A percentile compares a stretch with the other conserved stretches of the same genome.
These are phyloP conservation scores for Xerocomus spinulosus DNA, from an alignment of 768 basidiomycete species.

Conservation along the genomic window DNA sequence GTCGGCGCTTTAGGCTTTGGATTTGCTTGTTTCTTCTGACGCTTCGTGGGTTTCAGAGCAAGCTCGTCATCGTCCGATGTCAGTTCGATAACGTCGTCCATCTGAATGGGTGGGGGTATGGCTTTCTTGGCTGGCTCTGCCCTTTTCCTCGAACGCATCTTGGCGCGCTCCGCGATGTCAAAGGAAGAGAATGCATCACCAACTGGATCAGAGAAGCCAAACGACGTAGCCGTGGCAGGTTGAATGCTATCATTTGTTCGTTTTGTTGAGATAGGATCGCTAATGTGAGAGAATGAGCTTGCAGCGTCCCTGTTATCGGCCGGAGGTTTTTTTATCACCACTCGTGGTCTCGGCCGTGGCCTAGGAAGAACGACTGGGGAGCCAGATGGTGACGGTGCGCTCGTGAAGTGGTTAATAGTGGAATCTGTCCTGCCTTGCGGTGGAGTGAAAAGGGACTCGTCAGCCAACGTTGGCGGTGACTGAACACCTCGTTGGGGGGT, in stretches of 20 bases:
- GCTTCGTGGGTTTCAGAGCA: constrained; percentile 27
- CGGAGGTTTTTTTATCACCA: constrained; percentile 18
- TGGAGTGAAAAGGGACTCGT: constrained; percentile 29
- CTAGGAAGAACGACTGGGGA: constrained; percentile 1
- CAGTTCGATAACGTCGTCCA: constrained; percentile 42
- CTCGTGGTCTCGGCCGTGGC: constrained; percentile 32
- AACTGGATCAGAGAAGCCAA: constrained; percentile 5
- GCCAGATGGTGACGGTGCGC: constrained; percentile 4
- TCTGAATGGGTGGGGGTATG: constrained; percentile 1
- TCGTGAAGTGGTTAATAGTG: constrained; percentile 15
- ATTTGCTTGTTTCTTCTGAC: constrained; percentile 29
- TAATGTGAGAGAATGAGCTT: constrained; percentile 21
- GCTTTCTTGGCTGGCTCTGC: constrained; percentile 17
- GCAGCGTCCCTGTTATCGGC: neutral
- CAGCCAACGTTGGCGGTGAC: constrained; percentile 2
- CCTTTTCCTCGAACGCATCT: constrained; percentile 45
- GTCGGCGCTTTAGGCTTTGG: constrained; percentile 26
- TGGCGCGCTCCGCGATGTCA: constrained; percentile 55
- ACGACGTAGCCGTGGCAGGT: constrained; percentile 10
- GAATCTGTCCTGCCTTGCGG: neutral
- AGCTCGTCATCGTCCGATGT: constrained; percentile 42
- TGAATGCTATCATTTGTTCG: constrained; percentile 20
- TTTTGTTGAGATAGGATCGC: constrained; percentile 12
- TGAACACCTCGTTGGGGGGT: constrained; percentile 13
- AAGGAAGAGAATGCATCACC: constrained; percentile 23